Evolutionary conservation across 441 rosid genomes (phyloP).

Genomic region (Mallotus japonicus): DNA sequence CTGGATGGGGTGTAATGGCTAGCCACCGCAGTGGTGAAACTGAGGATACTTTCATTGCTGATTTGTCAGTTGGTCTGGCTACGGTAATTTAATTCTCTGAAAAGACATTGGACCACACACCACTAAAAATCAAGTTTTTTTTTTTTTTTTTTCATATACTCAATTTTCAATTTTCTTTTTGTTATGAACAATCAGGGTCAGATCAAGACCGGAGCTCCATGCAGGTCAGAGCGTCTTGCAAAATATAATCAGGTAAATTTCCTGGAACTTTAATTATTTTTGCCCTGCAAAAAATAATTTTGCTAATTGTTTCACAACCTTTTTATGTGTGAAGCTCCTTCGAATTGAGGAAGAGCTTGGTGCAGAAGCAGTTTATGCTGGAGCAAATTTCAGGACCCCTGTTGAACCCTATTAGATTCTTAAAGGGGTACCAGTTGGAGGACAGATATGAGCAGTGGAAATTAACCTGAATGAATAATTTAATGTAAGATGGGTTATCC

Average conservation of each 20-base stretch:
- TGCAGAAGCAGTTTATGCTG: constrained; percentile 78
- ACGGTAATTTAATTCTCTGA: constrained; percentile 49
- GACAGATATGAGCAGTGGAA: not conserved
- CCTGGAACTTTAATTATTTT: not conserved
- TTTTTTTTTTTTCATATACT: not conserved
- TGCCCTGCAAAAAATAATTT: not conserved
- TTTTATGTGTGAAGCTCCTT: constrained; percentile 49
- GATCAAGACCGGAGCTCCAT: constrained; percentile 97
- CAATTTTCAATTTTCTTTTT: constrained; percentile 10
- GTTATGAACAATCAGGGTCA: constrained; percentile 62
- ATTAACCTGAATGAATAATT: constrained; percentile 22
- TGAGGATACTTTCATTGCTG: constrained; percentile 97
- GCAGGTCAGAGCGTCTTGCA: constrained; percentile 97
- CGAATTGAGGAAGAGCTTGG: constrained; percentile 98
- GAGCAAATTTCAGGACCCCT: constrained; percentile 77
- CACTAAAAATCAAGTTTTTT: not conserved
- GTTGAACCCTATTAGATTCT: constrained; percentile 45
- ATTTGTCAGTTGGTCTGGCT: constrained; percentile 84
- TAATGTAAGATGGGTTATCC: constrained; percentile 14
- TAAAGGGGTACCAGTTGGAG: not conserved
- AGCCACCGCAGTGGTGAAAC: constrained; percentile 99
- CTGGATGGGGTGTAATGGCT: constrained; percentile 99
- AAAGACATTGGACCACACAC: not conserved
- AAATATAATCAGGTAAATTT: constrained; percentile 83
- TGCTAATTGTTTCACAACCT: not conserved